These are phyloP conservation scores for Tolypocladium paradoxum DNA, from an alignment of 2,329 filamentous ascomycete genomes.

Conservation along the genomic window DNA sequence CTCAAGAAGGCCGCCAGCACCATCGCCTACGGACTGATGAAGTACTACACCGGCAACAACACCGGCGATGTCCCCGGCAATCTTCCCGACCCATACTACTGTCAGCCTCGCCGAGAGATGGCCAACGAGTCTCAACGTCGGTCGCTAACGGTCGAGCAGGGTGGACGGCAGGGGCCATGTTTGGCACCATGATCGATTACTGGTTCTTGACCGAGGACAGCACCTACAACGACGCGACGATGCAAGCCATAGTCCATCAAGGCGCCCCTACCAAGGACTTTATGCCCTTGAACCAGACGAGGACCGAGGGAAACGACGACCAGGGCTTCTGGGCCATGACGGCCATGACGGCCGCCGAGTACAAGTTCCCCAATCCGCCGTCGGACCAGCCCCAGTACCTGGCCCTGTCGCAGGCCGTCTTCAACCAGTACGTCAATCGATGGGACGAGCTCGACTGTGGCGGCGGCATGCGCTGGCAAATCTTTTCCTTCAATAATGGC, in stretches of 20 bases:
- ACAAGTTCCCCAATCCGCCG: slow-evolving; percentile 60
- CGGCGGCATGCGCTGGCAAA: slow-evolving; percentile 78
- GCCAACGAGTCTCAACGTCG: neutral
- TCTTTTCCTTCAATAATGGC: slow-evolving; percentile 67
- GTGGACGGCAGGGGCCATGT: slow-evolving; percentile 68
- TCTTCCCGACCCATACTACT: slow-evolving; percentile 53
- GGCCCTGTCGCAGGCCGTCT: slow-evolving; percentile 66
- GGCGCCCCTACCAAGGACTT: slow-evolving; percentile 47
- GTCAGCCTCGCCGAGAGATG: slow-evolving; percentile 29
- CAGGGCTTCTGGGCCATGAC: slow-evolving; percentile 82
- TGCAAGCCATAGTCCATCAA: slow-evolving; percentile 50
- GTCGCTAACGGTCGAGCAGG: slow-evolving; percentile 17
- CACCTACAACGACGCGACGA: slow-evolving; percentile 50
- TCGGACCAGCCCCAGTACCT: slow-evolving; percentile 58
- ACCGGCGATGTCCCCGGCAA: slow-evolving; percentile 48
- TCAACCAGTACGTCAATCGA: slow-evolving; percentile 63
- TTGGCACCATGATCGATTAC: slow-evolving; percentile 61
- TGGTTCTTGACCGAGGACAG: slow-evolving; percentile 59
- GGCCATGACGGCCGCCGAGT: slow-evolving; percentile 68
- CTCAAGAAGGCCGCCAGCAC: slow-evolving; percentile 37
- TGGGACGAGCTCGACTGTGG: slow-evolving; percentile 57
- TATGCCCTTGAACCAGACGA: slow-evolving; percentile 57
- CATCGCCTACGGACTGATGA: slow-evolving; percentile 35
- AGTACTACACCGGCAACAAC: slow-evolving; percentile 45
- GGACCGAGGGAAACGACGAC: slow-evolving; percentile 58